Evolutionary conservation across 352 stramenopile species (phyloP), one percentile per base, ranked within the genome.

Genomic region (Pythium monospermum): DNA sequence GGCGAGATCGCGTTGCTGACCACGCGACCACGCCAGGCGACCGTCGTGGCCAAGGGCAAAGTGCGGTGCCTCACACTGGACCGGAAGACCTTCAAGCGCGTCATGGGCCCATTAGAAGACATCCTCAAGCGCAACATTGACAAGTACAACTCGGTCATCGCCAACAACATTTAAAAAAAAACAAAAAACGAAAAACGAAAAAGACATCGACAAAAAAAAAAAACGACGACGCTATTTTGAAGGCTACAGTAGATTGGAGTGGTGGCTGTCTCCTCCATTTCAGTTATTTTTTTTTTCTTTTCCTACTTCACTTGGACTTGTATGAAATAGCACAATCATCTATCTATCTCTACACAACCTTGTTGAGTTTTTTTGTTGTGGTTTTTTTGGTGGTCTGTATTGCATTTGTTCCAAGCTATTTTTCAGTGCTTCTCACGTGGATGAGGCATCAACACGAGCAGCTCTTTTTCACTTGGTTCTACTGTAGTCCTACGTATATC

Each of bases 1-100:
- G 96, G 94, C 38, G 96, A 99, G 69, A 89, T 97, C 28, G 96
- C 96, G 46, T 66, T 98, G 52, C 69, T 98, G 31, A 98, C 87
- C 18, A 96, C 87, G 52, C 85, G 97, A 59, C 93, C 91, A 23
- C 90, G 92, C 27, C 86, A 96, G 37, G 92, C 91, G 35, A 96
- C 79, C 4, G 74, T 96, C 27, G 81, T 89, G 18, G 90, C 84
- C 25, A 78, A 81, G 44, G 83, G 83, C 30, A 85, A 87, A 46
- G 83, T 87, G 44, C 94, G 92, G 55, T 97, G 87, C 61, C 70
- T 98, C 22, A 89, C 76, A 28, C 76, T 98, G 36, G 91, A 98
- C 65, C 84, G 91, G 32, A 87, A 91, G 64, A 94, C 88, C 28
- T 97, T 98, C 70, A 94, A 93, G 78, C 73, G 84, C 22, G 80